Evolutionary conservation across 805 yeast species (phyloP).

Genomic region (Candida sphagnicola): DNA sequence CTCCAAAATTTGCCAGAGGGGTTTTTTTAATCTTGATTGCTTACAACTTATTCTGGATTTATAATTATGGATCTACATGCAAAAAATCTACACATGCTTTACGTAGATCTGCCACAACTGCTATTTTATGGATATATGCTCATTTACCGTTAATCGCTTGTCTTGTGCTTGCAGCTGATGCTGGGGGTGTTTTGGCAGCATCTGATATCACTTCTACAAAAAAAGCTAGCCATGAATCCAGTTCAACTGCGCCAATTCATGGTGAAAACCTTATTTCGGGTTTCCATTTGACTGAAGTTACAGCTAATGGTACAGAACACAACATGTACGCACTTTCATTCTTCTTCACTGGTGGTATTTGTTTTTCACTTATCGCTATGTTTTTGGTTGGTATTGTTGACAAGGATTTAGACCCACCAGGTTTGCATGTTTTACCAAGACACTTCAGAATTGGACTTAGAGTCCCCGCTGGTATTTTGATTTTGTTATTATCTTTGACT

Average conservation of each 20-base stretch:
- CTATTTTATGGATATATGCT: constrained; percentile 40
- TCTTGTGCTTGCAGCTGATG: constrained; percentile 54
- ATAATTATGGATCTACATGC: constrained; percentile 50
- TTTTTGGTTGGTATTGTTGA: constrained; percentile 42
- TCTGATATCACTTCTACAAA: constrained; percentile 16
- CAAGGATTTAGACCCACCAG: constrained; percentile 37
- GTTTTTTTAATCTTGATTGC: constrained; percentile 46
- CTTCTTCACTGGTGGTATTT: constrained; percentile 52
- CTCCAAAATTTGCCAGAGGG: constrained; percentile 43
- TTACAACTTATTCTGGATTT: constrained; percentile 49
- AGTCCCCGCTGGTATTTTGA: constrained; percentile 35
- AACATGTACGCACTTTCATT: constrained; percentile 40
- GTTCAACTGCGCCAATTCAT: not conserved
- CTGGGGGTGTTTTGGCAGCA: constrained; percentile 47
- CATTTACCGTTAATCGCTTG: constrained; percentile 53
- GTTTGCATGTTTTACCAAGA: constrained; percentile 25
- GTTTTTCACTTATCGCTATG: constrained; percentile 38
- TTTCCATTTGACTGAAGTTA: too few species aligned
- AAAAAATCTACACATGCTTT: constrained; percentile 50
- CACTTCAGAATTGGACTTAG: constrained; percentile 38
- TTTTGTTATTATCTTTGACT: constrained; percentile 42
- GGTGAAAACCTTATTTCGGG: not conserved
- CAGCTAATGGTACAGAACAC: constrained; percentile 23
- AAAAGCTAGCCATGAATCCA: not conserved
- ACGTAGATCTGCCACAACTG: constrained; percentile 44